Evolutionary conservation across 2,329 filamentous ascomycete species (phyloP).

Genomic region (Zymoseptoria tritici): DNA sequence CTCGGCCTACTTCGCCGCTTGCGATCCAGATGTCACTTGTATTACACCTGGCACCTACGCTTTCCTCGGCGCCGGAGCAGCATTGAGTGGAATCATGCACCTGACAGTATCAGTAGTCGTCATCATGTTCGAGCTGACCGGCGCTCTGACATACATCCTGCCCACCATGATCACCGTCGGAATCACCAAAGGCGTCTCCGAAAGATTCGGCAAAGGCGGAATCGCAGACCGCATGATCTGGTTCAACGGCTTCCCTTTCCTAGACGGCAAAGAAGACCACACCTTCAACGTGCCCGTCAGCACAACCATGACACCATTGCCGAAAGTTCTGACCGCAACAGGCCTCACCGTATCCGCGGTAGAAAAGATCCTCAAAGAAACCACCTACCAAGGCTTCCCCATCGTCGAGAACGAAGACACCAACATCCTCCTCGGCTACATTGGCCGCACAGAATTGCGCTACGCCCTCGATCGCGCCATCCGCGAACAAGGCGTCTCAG

Average conservation of each 20-base stretch:
- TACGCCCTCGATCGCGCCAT: conserved; percentile 82
- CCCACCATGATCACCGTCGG: conserved; percentile 99
- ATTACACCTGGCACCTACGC: conserved; percentile 97
- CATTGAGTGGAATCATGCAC: conserved; percentile 95
- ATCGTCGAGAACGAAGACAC: conserved; percentile 68
- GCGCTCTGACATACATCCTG: conserved; percentile 92
- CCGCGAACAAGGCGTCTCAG: conserved; percentile 55
- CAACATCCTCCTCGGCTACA: conserved; percentile 78
- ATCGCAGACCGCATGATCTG: conserved; percentile 98
- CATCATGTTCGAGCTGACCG: conserved; percentile 98
- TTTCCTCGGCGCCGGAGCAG: conserved; percentile 84
- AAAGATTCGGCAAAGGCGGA: conserved; percentile 87
- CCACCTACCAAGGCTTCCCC: conserved; percentile 86
- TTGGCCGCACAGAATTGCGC: conserved; percentile 81
- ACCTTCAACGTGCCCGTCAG: conserved; percentile 93
- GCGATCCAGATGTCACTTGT: conserved; percentile 83
- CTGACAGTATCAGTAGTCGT: conserved; percentile 94
- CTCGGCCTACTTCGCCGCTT: conserved; percentile 79
- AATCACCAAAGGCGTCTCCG: conserved; percentile 86
- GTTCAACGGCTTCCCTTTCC: conserved; percentile 94
- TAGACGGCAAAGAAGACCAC: conserved; percentile 96
- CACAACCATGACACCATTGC: conserved; percentile 67
- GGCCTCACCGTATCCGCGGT: conserved; percentile 70
- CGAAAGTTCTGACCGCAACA: conserved; percentile 64
- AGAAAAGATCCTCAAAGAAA: conserved; percentile 67